A percentile compares a stretch with the other conserved stretches of the same genome.
Conservation (phyloP, 768 basidiomycete genomes). For the Antrodiella citrinella region DNA sequence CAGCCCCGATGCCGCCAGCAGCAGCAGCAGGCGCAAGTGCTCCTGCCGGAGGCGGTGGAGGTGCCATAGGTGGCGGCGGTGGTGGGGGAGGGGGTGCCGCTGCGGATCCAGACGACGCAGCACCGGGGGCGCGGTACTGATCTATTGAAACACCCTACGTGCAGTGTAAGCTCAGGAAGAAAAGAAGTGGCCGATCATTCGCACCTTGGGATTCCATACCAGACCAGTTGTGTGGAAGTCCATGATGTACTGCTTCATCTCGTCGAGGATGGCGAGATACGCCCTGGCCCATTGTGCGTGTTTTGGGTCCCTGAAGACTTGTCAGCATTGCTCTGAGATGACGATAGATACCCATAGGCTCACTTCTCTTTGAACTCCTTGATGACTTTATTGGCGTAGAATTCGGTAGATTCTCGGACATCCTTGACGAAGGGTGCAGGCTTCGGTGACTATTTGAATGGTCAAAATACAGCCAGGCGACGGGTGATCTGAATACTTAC, state of each 20-base stretch:
- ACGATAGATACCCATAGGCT: slow-evolving; percentile 18
- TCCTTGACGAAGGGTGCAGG: slow-evolving; percentile 77
- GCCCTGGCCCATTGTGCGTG: slow-evolving; percentile 85
- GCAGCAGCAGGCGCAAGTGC: slow-evolving; percentile 23
- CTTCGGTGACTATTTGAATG: slow-evolving; percentile 48
- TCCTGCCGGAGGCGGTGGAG: slow-evolving; percentile 33
- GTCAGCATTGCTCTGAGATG: not conserved
- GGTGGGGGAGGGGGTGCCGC: slow-evolving; percentile 54
- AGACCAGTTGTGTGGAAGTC: slow-evolving; percentile 84
- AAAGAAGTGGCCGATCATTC: not conserved
- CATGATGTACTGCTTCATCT: slow-evolving; percentile 72
- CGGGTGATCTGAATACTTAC: slow-evolving; percentile 39
- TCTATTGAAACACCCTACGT: slow-evolving; percentile 48
- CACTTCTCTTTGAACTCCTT: slow-evolving; percentile 93
- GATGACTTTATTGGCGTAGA: slow-evolving; percentile 84
- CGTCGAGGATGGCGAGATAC: slow-evolving; percentile 65
- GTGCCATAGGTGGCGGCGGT: slow-evolving; percentile 31
- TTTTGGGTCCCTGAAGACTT: slow-evolving; percentile 60
- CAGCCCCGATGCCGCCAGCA: slow-evolving; percentile 58
- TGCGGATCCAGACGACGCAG: slow-evolving; percentile 25
- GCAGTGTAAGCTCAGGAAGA: not conserved
- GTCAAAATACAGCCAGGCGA: not conserved
- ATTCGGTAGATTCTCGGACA: slow-evolving; percentile 78
- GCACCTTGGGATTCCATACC: slow-evolving; percentile 79
- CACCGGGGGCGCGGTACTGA: slow-evolving; percentile 37